Evolutionary conservation across 163 green algal genomes (phyloP), one percentile per base, ranked within the genome.

Genomic region (Scenedesmus sp.): DNA sequence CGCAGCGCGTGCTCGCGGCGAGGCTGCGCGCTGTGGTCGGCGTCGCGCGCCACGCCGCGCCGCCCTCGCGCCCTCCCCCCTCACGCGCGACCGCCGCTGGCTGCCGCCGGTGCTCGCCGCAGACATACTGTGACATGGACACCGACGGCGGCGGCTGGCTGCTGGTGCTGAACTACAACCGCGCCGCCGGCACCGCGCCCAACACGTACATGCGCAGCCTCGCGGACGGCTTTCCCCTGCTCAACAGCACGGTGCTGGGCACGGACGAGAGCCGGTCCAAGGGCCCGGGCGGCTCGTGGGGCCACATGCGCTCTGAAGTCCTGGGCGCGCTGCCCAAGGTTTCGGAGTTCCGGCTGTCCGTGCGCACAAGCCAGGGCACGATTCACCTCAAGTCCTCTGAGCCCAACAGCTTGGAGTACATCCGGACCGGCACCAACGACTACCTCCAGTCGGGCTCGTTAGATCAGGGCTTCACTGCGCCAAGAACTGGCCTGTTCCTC

Each of bases 141-240:
- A 54, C 45, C 45, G 45, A 54, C 45, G 45, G 45, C 45, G 53
- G 53, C 53, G 53, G 53, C 53, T 62, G 53, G 53, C 53, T 62
- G 53, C 53, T 62, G 18, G 53, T 31, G 24, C 29, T 62, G 53
- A 62, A 62, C 53, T 62, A 62, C 53, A 62, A 62, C 53, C 53
- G 53, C 53, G 33, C 29, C 24, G 53, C 53, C 20, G 53, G 53
- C 53, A 62, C 53, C 5, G 53, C 53, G 22, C 53, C 53, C 13
- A n/a, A 26, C 53, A 62, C 53, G 3, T 17, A 31, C 20, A 62
- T 62, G 11, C 53, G 53, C 53, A 2, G 3, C 18, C 53, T 62
- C 45, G 53, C 17, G 22, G 53, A 62, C 18, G 53, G 53, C 53
- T 62, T 62, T 33, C 53, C 53, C 4, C 29, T 62, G 29, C 4